Percentiles rank a stretch among this genome's conserved stretches.
These are phyloP conservation scores for Tylopilus vinaceipallidus DNA, from an alignment of 768 basidiomycete genomes.

Conservation along the genomic window DNA sequence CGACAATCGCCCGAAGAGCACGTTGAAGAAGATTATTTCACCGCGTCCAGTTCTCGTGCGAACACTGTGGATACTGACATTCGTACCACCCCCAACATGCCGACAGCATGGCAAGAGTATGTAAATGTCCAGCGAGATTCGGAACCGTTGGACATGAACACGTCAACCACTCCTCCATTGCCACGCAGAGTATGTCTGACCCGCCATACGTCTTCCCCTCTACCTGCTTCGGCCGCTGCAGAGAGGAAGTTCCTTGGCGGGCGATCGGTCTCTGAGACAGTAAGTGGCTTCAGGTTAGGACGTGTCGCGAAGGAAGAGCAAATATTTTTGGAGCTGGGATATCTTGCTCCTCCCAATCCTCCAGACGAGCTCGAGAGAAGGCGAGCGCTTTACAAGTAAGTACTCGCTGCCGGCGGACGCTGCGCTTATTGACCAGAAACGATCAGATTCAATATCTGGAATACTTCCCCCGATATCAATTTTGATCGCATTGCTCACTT, in stretches of 20 bases:
- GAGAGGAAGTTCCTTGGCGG: slow-evolving; percentile 35
- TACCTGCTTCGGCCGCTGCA: slow-evolving; percentile 42
- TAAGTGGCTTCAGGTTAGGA: slow-evolving; percentile 36
- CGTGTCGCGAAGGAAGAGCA: slow-evolving; percentile 67
- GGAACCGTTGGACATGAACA: slow-evolving; percentile 29
- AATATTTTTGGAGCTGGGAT: slow-evolving; percentile 61
- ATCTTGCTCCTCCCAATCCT: slow-evolving; percentile 79
- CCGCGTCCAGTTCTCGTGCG: slow-evolving; percentile 24
- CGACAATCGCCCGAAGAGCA: slow-evolving; percentile 25
- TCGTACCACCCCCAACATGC: slow-evolving; percentile 15
- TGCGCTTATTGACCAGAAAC: background rate
- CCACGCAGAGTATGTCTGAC: slow-evolving; percentile 54
- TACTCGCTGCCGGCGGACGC: background rate
- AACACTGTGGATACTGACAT: slow-evolving; percentile 19
- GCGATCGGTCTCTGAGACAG: slow-evolving; percentile 33
- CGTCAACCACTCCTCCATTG: slow-evolving; percentile 44
- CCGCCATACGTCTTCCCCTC: slow-evolving; percentile 63
- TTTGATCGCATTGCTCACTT: slow-evolving; percentile 94
- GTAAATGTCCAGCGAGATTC: slow-evolving; percentile 24
- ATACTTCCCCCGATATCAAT: slow-evolving; percentile 81
- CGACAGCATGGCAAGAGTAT: slow-evolving; percentile 29
- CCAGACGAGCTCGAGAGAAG: slow-evolving; percentile 81
- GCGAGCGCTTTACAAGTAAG: slow-evolving; percentile 81
- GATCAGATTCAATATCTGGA: slow-evolving; percentile 82
- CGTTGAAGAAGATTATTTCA: slow-evolving; percentile 33